Percentiles rank a stretch among this genome's conserved stretches.
Conservation (phyloP, 1,139 yeast species). For the Pichia kudriavzevii region DNA sequence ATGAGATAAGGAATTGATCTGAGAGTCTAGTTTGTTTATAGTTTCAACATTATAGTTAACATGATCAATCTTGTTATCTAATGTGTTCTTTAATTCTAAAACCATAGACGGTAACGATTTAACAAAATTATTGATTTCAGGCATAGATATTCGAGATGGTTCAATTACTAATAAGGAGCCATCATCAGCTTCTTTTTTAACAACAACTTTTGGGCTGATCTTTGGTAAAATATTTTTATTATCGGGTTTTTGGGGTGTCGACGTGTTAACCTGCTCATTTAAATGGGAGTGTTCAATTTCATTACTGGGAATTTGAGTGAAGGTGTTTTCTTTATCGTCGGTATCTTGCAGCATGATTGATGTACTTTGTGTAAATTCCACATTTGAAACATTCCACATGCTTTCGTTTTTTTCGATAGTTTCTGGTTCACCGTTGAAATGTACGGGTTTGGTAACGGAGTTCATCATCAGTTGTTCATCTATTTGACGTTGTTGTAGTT, state of each 20-base stretch:
- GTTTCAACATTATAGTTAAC: slow-evolving; percentile 25
- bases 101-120: slow-evolving; percentile 3
- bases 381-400: too few species aligned
- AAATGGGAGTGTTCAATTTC: slow-evolving; percentile 2
- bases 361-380: too few species aligned
- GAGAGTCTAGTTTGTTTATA: slow-evolving; percentile 18
- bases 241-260: slow-evolving; percentile 10
- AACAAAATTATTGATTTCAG: slow-evolving; percentile 7
- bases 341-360: too few species aligned
- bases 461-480: too few species aligned
- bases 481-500: too few species aligned
- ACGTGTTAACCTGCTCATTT: neutral
- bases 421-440: too few species aligned
- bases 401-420: too few species aligned
- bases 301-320: slow-evolving; percentile 7
- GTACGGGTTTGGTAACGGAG: too few species aligned
- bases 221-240: too few species aligned
- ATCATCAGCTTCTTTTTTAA: neutral
- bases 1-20: slow-evolving; percentile 16
- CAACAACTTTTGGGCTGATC: neutral
- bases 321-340: slow-evolving; percentile 26
- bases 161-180: slow-evolving; percentile 1
- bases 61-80: slow-evolving; percentile 33
- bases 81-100: slow-evolving; percentile 24
- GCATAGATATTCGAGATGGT: slow-evolving; percentile 6